phyloP scores from a whole-genome alignment of 306 rosid species.

The Sicyos edulis region DNA sequence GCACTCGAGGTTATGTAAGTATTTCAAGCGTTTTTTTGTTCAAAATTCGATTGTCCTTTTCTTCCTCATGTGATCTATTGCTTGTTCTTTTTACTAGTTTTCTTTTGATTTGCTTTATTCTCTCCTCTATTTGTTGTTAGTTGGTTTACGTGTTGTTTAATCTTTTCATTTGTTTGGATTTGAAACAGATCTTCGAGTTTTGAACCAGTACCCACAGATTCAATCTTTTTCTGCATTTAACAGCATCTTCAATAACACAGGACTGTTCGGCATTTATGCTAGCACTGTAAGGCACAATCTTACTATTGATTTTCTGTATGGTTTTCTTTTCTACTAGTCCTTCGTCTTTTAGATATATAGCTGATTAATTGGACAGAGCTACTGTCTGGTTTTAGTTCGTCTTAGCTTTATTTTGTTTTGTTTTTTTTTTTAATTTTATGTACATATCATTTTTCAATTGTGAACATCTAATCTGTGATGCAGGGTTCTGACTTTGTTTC shows the following conservation, averaged over 20 bases:
- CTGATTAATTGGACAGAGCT: neutral
- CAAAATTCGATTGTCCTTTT: neutral
- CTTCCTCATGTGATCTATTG: neutral
- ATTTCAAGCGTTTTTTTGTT: conserved; percentile 20
- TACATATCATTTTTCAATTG: neutral
- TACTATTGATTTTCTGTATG: neutral
- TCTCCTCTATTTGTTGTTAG: conserved; percentile 18
- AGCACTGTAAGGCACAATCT: conserved; percentile 58
- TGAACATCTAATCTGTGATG: conserved; percentile 21
- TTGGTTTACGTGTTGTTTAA: conserved; percentile 7
- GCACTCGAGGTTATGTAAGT: conserved; percentile 95
- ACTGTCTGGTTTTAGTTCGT: neutral
- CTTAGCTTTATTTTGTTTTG: neutral
- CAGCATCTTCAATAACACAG: conserved; percentile 84
- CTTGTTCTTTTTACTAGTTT: neutral
- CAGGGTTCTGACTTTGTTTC: conserved; percentile 64
- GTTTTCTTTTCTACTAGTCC: neutral
- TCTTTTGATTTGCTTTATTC: neutral
- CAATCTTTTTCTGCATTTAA: conserved; percentile 87
- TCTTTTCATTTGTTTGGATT: conserved; percentile 17
- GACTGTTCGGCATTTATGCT: conserved; percentile 76
- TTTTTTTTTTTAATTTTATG: neutral
- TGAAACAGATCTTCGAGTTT: conserved; percentile 68
- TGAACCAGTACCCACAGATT: conserved; percentile 68
- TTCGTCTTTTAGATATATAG: neutral